Conservation (phyloP, 2,329 filamentous ascomycete species). For the Ceratocystis ficicola region DNA sequence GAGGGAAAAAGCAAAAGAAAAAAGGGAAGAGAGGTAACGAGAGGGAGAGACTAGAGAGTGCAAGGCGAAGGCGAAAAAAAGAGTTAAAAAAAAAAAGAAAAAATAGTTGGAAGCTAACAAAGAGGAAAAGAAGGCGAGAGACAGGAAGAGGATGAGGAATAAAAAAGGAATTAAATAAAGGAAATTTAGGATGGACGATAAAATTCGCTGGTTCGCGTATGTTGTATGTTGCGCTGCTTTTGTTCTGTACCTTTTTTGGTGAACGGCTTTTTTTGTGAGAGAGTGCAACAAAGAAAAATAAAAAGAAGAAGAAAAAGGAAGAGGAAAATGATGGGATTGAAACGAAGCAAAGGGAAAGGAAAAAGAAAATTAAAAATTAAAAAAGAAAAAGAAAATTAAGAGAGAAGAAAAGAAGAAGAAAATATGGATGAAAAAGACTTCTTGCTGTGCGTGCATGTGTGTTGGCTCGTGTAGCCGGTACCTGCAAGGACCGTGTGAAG, state of each 20-base stretch:
- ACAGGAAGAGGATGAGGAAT: constrained; percentile 6
- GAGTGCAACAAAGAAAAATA: neutral
- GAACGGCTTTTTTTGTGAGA: constrained; percentile 4
- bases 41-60: constrained; percentile 8
- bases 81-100: neutral
- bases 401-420: constrained; percentile 15
- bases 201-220: constrained; percentile 11
- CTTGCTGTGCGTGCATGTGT: constrained; percentile 6
- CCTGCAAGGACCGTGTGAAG: constrained; percentile 7
- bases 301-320: constrained; percentile 6
- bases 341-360: neutral
- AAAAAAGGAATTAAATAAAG: constrained; percentile 4
- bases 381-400: neutral
- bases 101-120: constrained; percentile 12
- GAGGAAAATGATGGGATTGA: neutral
- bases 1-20: constrained; percentile 1
- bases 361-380: constrained; percentile 15
- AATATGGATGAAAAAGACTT: constrained; percentile 1
- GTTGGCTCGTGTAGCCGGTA: constrained; percentile 9
- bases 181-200: constrained; percentile 10
- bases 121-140: constrained; percentile 4
- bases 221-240: constrained; percentile 5
- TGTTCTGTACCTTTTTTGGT: neutral
- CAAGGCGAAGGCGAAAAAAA: constrained; percentile 12
- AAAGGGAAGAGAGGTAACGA: constrained; percentile 7